These are phyloP conservation scores for Nemania sp. DNA, from an alignment of 2,329 filamentous ascomycete genomes.

Conservation along the genomic window DNA sequence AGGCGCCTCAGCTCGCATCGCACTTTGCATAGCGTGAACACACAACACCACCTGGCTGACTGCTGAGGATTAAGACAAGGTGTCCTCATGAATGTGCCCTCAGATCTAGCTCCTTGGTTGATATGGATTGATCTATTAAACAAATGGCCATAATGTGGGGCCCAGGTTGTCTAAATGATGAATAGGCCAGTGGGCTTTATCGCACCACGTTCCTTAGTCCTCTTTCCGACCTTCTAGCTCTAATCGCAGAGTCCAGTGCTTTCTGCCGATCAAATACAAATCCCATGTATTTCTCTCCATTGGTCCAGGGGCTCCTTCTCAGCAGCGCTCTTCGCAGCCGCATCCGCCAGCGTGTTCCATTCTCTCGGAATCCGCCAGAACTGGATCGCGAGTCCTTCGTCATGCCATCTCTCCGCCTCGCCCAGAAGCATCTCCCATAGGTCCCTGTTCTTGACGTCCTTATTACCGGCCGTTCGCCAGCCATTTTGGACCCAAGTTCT, in stretches of 20 bases:
- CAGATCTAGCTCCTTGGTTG: too few species aligned
- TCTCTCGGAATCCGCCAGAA: conserved; percentile 53
- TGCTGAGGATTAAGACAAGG: neutral
- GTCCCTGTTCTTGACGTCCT: conserved; percentile 53
- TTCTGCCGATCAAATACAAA: neutral
- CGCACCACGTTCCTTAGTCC: too few species aligned
- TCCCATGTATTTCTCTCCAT: conserved; percentile 1
- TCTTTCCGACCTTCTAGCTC: too few species aligned
- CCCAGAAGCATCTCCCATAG: conserved; percentile 54
- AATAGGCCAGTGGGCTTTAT: too few species aligned
- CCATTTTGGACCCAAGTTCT: conserved; percentile 48
- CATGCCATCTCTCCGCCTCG: conserved; percentile 41
- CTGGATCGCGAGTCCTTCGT: conserved; percentile 41
- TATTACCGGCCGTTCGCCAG: conserved; percentile 46
- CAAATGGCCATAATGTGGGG: too few species aligned
- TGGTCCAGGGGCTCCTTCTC: neutral
- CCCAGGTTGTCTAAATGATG: too few species aligned
- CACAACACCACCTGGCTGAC: neutral
- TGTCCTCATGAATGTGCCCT: neutral
- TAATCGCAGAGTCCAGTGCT: neutral
- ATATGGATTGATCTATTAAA: too few species aligned
- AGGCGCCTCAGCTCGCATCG: neutral
- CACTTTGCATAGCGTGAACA: neutral
- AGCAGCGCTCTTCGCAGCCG: conserved; percentile 34
- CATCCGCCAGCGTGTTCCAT: conserved; percentile 48